Evolutionary conservation across 371 early-diverging fungal species (phyloP).

Genomic region (Mucor saturninus): DNA sequence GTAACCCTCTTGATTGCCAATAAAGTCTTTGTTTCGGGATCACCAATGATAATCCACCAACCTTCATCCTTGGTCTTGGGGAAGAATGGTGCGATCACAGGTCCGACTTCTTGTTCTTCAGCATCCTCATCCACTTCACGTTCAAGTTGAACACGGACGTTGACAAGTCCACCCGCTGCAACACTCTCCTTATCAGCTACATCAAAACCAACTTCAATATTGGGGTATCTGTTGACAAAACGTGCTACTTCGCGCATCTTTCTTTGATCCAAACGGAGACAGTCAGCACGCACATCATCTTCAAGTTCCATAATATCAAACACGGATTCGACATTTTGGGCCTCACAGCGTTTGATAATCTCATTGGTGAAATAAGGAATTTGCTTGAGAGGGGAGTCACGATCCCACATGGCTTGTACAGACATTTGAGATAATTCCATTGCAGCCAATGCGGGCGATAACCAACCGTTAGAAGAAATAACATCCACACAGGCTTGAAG

Average conservation of each 20-base stretch:
- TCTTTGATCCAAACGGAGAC: constrained; percentile 64
- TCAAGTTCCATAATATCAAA: constrained; percentile 94
- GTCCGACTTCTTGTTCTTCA: constrained; percentile 65
- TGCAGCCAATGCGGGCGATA: constrained; percentile 85
- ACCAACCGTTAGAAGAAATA: constrained; percentile 90
- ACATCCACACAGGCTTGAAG: constrained; percentile 97
- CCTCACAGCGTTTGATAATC: constrained; percentile 71
- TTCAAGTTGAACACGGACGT: constrained; percentile 72
- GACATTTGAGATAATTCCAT: constrained; percentile 98
- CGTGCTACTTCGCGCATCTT: constrained; percentile 84
- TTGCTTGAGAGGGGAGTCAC: constrained; percentile 90
- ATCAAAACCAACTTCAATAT: constrained; percentile 80
- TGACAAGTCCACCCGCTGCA: constrained; percentile 64
- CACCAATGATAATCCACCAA: constrained; percentile 97
- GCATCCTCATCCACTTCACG: constrained; percentile 82
- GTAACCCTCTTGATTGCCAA: constrained; percentile 90
- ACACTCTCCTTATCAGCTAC: constrained; percentile 69
- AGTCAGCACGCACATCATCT: constrained; percentile 79
- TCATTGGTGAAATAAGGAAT: constrained; percentile 83
- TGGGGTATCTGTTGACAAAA: constrained; percentile 94
- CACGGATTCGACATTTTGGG: constrained; percentile 78
- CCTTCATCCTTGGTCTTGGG: constrained; percentile 91
- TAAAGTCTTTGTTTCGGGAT: constrained; percentile 76
- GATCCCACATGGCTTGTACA: constrained; percentile 97
- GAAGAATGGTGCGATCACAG: constrained; percentile 91